These are phyloP conservation scores for Scytalidium lignicola DNA, from an alignment of 2,329 filamentous ascomycete genomes.

Conservation along the genomic window DNA sequence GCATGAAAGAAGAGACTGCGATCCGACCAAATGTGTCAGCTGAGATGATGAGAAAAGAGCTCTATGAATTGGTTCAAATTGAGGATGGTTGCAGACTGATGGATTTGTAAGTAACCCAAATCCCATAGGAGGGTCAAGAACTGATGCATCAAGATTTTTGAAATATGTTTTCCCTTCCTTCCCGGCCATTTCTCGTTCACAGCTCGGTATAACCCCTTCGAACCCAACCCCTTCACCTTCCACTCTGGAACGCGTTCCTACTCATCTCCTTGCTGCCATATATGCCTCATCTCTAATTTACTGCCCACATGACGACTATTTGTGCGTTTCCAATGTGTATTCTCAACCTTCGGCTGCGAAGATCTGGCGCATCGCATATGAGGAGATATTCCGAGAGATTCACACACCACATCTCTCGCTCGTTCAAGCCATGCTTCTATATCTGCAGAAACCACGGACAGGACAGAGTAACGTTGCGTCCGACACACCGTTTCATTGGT, in stretches of 20 bases:
- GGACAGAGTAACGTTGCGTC: neutral
- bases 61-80: neutral
- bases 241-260: neutral
- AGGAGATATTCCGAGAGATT: conserved; percentile 2
- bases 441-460: conserved; percentile 1
- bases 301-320: neutral
- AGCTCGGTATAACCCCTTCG: neutral
- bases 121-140: neutral
- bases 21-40: neutral
- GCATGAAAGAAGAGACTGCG: neutral
- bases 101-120: neutral
- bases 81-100: conserved; percentile 1
- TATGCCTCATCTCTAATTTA: neutral
- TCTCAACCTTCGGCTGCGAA: neutral
- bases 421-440: conserved; percentile 1
- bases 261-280: conserved; percentile 2
- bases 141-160: neutral
- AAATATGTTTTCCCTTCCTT: conserved; percentile 2
- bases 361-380: conserved; percentile 1
- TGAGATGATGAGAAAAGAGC: conserved; percentile 1
- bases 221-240: neutral
- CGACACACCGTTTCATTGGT: conserved; percentile 4
- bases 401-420: conserved; percentile 1
- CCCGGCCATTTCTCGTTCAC: neutral
- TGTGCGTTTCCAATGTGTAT: conserved; percentile 2